Evolutionary conservation across 306 rosid species (phyloP), one percentile per base, ranked within the genome.

Genomic region (Vigna reflexopilosa): DNA sequence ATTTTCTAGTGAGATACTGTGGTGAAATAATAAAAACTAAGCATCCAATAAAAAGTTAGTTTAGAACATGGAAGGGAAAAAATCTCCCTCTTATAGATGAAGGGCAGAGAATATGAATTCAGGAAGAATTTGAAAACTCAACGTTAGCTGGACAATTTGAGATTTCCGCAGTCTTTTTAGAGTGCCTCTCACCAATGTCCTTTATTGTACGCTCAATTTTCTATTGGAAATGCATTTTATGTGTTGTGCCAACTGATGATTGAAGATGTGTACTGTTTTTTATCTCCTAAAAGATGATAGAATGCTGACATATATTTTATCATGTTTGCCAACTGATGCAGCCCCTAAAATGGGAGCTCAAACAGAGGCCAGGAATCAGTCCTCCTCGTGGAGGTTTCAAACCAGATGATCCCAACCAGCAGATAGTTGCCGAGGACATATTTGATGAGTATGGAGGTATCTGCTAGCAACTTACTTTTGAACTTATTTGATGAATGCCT

Each of bases 361-460:
- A 95, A 91, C 98, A 95, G 86, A 92, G 82, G 84, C 98, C 98
- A n/a, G 98, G 98, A 83, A 91, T 92, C 38, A 95, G 98, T 81
- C 98, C 98, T 75, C 98, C 98, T 26, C 98, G 93, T 36, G 98
- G 98, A 89, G 98, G 98, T 50, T 95, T 95, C 78, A 87, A 80
- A 56, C 83, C 88, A 7, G 98, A 95, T 73, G 98, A 95, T 64
- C 98, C 98, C 67, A 95, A 95, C 86, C 98, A 95, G 82, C 98
- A 95, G 83, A 95, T 95, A 84, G 97, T 92, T 79, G 93, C 95
- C 11, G 98, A 92, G 78, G 97, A 92, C 71, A 92, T 95, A 87
- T 95, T 92, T 84, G 98, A 95, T 40, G 98, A 95, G 88, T 95
- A 95, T 64, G 98, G 98, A 89, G 98, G 98, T 95, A 83, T 71